Evolutionary conservation across 2,329 filamentous ascomycete species (phyloP), one percentile per base, ranked within the genome.

Genomic region (Phyllosticta ampelicida): DNA sequence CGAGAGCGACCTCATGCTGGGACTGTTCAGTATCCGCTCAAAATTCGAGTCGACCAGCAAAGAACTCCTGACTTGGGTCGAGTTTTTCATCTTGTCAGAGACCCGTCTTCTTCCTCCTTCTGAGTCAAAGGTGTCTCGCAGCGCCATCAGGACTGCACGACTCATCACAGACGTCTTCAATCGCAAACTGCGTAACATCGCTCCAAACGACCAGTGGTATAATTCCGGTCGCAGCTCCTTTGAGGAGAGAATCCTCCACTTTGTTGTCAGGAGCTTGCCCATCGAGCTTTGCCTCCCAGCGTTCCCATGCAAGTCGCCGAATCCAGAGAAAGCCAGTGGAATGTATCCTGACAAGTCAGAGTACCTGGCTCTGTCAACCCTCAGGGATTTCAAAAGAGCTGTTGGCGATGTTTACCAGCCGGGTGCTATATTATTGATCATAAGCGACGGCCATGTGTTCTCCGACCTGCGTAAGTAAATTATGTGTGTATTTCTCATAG

Each of bases 271-370:
- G 50, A 64, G 63, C 44, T 55, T 66, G 49, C 61, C 67, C 3
- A 58, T 69, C 29, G 63, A 58, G 20, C 62, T 70, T 59, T 61
- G 69, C 13, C 73, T 84, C 0, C 82, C 82, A 0, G 81, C 80
- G 0, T 85, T 84, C 51, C 82, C 82, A 0, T 84, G 82, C 73
- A 85, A 85, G 62, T 83, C 79, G 0, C 77, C 81, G n/a, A 84
- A 84, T 62, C 64, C 64, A 0, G 70, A 75, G 48, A 85, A 86
- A 57, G 79, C 82, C 0, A 67, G 84, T n/a, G 80, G 74, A 1
- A 60, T 59, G 0, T 62, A 75, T 2, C 75, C 75, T 0, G 75
- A 77, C 52, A 65, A 73, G n/a, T 75, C 69, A 3, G 75, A 77
- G 58, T 71, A 75, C 48, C 56, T 77, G 26, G 73, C 74, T 2